Evolutionary conservation across 164 flowering plant genomes (phyloP), one percentile per base, ranked within the genome.

Genomic region (Kalanchoe fedtschenkoi): DNA sequence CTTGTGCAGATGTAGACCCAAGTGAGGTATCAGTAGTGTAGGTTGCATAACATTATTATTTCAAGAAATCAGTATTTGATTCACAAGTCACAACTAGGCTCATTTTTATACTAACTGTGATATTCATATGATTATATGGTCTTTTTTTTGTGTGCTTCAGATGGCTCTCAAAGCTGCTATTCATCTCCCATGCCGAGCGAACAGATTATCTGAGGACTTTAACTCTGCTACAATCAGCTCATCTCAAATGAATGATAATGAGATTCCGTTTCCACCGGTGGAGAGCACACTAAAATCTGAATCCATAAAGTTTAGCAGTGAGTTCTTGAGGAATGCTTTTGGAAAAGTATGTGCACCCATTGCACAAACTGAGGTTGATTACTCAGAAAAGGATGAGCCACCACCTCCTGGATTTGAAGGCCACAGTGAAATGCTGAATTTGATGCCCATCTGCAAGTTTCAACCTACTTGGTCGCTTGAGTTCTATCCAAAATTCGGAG

Each of bases 391-490:
- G 62, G 69, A 78, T 74, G 84, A 79, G 69, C 81, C 79, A 16
- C 75, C 72, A 26, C 79, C 82, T 19, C 90, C 95, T 65, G 97
- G 95, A 30, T 65, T 74, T 65, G 89, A 84, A 57, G 70, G 57
- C 34, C 62, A 58, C 46, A 16, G 44, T 14, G 35, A 29, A 61
- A 62, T 68, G 26, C 42, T 53, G 68, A 63, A 63, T 65, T 71
- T 68, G 28, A 67, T 69, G 58, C 39, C 14, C 17, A 34, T 33
- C 24, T 19, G 44, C 39, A 77, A 77, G 62, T 73, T 75, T 51
- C 68, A 70, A 17, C 74, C 77, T 46, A 61, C 77, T 30, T 66
- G 74, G 55, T 70, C 75, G 6, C 70, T 69, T 69, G 77, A 76
- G 19, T 44, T 38, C 64, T 34, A 43, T 38, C 69, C 77, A 11